Evolutionary conservation across 2,329 filamentous ascomycete genomes (phyloP).

Genomic region (Blastomyces silverae): DNA sequence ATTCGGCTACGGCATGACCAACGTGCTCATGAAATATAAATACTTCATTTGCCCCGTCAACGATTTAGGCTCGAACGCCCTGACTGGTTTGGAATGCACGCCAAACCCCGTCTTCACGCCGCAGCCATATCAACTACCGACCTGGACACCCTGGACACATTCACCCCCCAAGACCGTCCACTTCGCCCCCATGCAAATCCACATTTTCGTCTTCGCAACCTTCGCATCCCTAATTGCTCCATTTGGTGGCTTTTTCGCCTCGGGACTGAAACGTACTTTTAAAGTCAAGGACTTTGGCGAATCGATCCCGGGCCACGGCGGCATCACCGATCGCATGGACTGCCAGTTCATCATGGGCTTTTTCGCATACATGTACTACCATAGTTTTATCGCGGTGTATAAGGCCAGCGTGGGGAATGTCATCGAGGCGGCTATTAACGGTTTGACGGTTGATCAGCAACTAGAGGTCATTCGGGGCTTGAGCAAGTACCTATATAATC

Average conservation of each 20-base stretch:
- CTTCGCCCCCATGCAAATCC: slow-evolving; percentile 84
- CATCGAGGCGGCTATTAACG: slow-evolving; percentile 84
- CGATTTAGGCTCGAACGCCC: slow-evolving; percentile 87
- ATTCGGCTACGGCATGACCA: slow-evolving; percentile 74
- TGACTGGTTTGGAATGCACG: slow-evolving; percentile 81
- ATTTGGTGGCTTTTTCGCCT: slow-evolving; percentile 97
- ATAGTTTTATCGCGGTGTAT: slow-evolving; percentile 89
- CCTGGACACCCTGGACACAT: slow-evolving; percentile 60
- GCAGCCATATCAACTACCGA: slow-evolving; percentile 64
- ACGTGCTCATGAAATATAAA: slow-evolving; percentile 78
- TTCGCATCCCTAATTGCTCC: slow-evolving; percentile 96
- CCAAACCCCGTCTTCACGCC: slow-evolving; percentile 87
- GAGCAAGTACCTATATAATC: slow-evolving; percentile 58
- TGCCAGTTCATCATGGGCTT: slow-evolving; percentile 99
- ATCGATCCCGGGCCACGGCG: slow-evolving; percentile 93
- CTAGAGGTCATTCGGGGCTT: slow-evolving; percentile 64
- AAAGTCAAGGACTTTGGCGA: slow-evolving; percentile 99
- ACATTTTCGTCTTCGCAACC: slow-evolving; percentile 80
- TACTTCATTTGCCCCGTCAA: slow-evolving; percentile 99
- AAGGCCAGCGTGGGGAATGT: slow-evolving; percentile 78
- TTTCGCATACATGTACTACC: slow-evolving; percentile 97
- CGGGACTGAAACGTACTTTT: slow-evolving; percentile 94
- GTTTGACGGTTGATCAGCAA: slow-evolving; percentile 81
- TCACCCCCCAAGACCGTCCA: slow-evolving; percentile 53
- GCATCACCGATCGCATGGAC: slow-evolving; percentile 98